phyloP scores from a whole-genome alignment of 352 stramenopile species.

The Globisporangium perplexum region DNA sequence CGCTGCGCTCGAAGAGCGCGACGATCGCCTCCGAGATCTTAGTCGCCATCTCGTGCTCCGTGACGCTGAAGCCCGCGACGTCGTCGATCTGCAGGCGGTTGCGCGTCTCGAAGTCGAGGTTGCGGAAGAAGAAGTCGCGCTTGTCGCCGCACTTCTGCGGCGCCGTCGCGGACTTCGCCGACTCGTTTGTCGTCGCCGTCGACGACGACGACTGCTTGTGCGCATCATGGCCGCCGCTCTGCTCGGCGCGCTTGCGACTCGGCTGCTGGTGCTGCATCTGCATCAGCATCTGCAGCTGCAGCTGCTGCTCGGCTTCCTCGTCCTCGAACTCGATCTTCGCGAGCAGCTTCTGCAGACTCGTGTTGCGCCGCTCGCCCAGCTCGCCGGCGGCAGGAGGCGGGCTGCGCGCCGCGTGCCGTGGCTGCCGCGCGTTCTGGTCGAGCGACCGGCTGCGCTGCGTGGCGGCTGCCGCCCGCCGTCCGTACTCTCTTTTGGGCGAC shows the following conservation, averaged over 20 bases:
- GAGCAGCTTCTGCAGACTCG: conserved; percentile 54
- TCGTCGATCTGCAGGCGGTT: conserved; percentile 71
- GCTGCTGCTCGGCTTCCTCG: conserved; percentile 11
- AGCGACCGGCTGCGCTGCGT: not conserved
- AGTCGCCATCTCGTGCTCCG: conserved; percentile 70
- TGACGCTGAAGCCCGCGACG: conserved; percentile 74
- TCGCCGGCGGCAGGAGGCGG: conserved; percentile 17
- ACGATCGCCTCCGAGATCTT: conserved; percentile 68
- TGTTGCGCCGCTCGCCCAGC: conserved; percentile 29
- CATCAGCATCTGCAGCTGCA: conserved; percentile 1
- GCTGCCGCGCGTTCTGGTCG: not conserved
- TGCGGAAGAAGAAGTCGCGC: conserved; percentile 81
- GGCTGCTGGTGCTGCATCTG: not conserved
- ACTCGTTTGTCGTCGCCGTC: too few species aligned
- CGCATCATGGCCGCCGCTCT: not conserved
- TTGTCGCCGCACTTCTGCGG: conserved; percentile 74
- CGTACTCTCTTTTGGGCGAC: not conserved
- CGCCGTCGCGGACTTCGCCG: not conserved
- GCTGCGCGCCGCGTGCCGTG: conserved; percentile 5
- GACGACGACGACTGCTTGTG: not conserved
- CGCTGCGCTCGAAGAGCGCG: conserved; percentile 24
- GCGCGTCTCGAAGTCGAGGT: conserved; percentile 60
- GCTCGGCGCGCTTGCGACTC: conserved; percentile 8
- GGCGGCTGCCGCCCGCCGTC: not conserved
- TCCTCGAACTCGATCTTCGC: conserved; percentile 37